These are phyloP conservation scores for Termitomyces sp. DNA, from an alignment of 768 basidiomycete genomes.

Conservation along the genomic window DNA sequence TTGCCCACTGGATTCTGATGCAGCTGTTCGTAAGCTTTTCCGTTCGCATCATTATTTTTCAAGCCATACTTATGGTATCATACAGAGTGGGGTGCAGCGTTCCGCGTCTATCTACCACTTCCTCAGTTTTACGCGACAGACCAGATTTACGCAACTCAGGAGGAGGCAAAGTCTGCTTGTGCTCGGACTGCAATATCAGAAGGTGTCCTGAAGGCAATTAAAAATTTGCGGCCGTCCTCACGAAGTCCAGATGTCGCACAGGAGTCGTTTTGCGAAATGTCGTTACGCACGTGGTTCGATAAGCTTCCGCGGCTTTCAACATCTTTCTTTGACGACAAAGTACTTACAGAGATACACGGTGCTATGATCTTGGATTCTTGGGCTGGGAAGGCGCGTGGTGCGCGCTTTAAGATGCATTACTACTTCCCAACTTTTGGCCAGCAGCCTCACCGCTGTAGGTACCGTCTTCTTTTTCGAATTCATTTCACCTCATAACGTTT, in stretches of 20 bases:
- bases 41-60: background rate
- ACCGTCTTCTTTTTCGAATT: background rate
- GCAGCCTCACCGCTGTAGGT: slow-evolving; percentile 40
- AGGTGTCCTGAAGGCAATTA: background rate
- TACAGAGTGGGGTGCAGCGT: background rate
- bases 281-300: slow-evolving; percentile 58
- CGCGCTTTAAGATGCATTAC: slow-evolving; percentile 35
- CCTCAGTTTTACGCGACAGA: background rate
- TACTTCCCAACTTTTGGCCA: slow-evolving; percentile 25
- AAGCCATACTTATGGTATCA: background rate
- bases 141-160: background rate
- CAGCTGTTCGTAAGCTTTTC: background rate
- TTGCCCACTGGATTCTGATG: background rate
- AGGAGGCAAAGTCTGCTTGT: slow-evolving; percentile 1
- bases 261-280: slow-evolving; percentile 16
- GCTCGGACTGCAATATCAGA: background rate
- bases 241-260: background rate
- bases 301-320: slow-evolving; percentile 60
- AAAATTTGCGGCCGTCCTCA: background rate
- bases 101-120: background rate
- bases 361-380: slow-evolving; percentile 46
- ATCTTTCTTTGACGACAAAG: slow-evolving; percentile 40
- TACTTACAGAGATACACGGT: slow-evolving; percentile 47
- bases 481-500: background rate
- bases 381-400: slow-evolving; percentile 47